Evolutionary conservation across 1,284 basidiomycete species (phyloP), one percentile per base, ranked within the genome.

Genomic region (Rugosomyces carneus): DNA sequence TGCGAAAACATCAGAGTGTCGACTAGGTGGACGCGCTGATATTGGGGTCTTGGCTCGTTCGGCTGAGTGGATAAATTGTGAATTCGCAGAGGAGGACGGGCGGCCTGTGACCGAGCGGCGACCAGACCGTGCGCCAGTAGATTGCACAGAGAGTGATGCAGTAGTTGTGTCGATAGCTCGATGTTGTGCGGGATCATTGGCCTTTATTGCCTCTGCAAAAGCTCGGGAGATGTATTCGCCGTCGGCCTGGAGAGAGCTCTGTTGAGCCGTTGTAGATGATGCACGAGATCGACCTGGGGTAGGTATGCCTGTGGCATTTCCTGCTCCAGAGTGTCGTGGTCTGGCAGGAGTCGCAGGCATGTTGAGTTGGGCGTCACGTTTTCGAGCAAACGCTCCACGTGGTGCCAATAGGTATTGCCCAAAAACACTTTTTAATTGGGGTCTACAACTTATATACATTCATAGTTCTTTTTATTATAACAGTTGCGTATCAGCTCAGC

Each of bases 111-210:
- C 67, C 11, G 69, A 70, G 39, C 62, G 64, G 42, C 68, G 63
- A 18, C 66, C 67, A 31, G 65, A 66, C n/a, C 5, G 31, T 34
- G 15, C 15, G 29, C 59, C 68, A 50, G 52, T 60, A 42, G 67
- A 64, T 41, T 67, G 65, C n/a, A 75, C 76, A n/a, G 78, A 77
- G 20, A 75, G 63, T 1, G 73, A 64, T 0, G 75, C 69, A n/a
- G 67, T 61, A 2, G 73, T 63, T 0, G 75, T 69, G n/a, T 67
- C 52, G 44, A 60, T 58, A 45, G 64, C 53, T 50, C 80, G 78
- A 64, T 88, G 82, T 37, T 76, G 74, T 21, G 81, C 75, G 26
- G 87, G 88, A 60, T 89, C 83, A 57, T 90, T 85, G 37, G 83
- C 76, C 55, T 73, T 81, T 60, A 90, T 78, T 18, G 86, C 87